These are phyloP conservation scores for Viridothelium virens DNA, from an alignment of 495 filamentous ascomycete genomes.

Conservation along the genomic window DNA sequence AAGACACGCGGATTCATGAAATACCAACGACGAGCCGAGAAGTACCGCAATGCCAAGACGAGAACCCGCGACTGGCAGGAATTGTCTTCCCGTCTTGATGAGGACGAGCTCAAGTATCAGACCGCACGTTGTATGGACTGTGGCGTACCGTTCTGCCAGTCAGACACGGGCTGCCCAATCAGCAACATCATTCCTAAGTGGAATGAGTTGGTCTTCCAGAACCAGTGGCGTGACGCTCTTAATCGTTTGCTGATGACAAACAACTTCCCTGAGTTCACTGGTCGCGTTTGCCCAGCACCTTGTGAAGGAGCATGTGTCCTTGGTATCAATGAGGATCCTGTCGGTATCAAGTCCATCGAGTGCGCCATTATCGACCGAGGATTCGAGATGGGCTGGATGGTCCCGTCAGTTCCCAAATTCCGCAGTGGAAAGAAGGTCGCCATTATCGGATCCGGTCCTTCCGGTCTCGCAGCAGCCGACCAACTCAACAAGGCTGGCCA, in stretches of 20 bases:
- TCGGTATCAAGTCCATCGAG: constrained; percentile 99
- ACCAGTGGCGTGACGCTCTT: constrained; percentile 91
- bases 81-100: constrained; percentile 77
- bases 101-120: constrained; percentile 98
- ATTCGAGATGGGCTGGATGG: constrained; percentile 99
- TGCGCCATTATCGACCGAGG: constrained; percentile 99
- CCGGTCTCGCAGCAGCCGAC: constrained; percentile 87
- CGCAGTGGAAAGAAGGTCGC: constrained; percentile 89
- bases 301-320: constrained; percentile 97
- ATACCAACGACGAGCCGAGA: constrained; percentile 88
- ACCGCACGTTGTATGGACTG: constrained; percentile 99
- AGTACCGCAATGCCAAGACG: constrained; percentile 83
- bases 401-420: constrained; percentile 67
- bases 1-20: constrained; percentile 99
- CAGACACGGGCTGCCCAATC: constrained; percentile 93
- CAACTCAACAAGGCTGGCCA: constrained; percentile 95
- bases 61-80: constrained; percentile 93
- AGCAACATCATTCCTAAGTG: constrained; percentile 99
- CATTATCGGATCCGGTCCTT: constrained; percentile 88
- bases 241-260: constrained; percentile 97
- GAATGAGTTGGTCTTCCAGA: constrained; percentile 91
- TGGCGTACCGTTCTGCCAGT: constrained; percentile 98
- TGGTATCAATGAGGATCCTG: constrained; percentile 95
- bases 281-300: constrained; percentile 94
- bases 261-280: constrained; percentile 99